Evolutionary conservation across 805 yeast species (phyloP).

Genomic region (Candida maris): DNA sequence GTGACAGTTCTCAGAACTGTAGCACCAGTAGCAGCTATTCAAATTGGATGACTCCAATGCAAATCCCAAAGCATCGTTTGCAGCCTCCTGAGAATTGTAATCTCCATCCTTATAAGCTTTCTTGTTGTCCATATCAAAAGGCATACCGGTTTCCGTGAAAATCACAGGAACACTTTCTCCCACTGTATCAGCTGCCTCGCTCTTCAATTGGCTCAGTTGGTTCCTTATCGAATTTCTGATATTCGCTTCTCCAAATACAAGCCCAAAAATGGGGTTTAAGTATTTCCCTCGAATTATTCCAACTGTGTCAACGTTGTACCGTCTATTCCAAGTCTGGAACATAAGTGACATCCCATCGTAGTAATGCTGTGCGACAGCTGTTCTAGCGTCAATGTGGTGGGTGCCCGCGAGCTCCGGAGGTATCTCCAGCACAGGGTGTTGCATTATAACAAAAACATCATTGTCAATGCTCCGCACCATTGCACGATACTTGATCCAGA

Average conservation of each 20-base stretch:
- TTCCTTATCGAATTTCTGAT: constrained; percentile 67
- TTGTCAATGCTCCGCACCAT: constrained; percentile 44
- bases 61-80: constrained; percentile 75
- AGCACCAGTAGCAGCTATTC: constrained; percentile 84
- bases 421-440: constrained; percentile 74
- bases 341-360: constrained; percentile 93
- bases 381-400: constrained; percentile 53
- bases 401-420: constrained; percentile 66
- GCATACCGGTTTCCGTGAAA: constrained; percentile 96
- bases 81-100: constrained; percentile 70
- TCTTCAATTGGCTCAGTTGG: constrained; percentile 64
- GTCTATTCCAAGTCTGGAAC: constrained; percentile 85
- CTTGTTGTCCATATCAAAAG: constrained; percentile 89
- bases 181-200: constrained; percentile 57
- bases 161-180: constrained; percentile 69
- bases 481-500: constrained; percentile 48
- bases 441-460: constrained; percentile 58
- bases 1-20: constrained; percentile 69
- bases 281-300: constrained; percentile 83
- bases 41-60: constrained; percentile 75
- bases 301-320: constrained; percentile 81
- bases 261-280: constrained; percentile 63
- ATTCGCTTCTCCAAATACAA: constrained; percentile 78
- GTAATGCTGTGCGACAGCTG: constrained; percentile 83
- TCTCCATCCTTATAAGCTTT: constrained; percentile 63